Percentiles rank a stretch among this genome's conserved stretches.
Evolutionary conservation across 1,284 basidiomycete genomes (phyloP).

Genomic region (Fomitopsis schrenkii): DNA sequence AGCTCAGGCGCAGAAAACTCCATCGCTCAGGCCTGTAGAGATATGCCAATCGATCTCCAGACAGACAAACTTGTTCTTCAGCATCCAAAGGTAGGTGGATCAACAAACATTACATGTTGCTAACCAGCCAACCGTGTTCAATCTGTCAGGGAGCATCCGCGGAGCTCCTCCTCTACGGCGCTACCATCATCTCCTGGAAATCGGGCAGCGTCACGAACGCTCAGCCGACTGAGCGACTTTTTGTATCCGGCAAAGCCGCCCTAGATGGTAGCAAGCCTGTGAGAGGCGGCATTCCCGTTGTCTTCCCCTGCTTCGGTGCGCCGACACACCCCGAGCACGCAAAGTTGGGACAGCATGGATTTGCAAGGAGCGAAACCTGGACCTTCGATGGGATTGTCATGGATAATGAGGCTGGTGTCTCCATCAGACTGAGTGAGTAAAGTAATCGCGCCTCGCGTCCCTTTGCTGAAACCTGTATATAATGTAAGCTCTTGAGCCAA

Average conservation of each 20-base stretch:
- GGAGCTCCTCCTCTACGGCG: conserved; percentile 76
- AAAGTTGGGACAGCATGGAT: conserved; percentile 81
- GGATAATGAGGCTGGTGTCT: conserved; percentile 70
- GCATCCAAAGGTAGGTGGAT: conserved; percentile 45
- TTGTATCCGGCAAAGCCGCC: conserved; percentile 70
- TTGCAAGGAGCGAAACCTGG: conserved; percentile 76
- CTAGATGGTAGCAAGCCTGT: conserved; percentile 74
- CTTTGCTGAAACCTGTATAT: background rate
- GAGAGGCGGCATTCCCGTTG: conserved; percentile 81
- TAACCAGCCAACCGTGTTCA: background rate
- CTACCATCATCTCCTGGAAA: conserved; percentile 80
- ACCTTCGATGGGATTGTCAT: conserved; percentile 57
- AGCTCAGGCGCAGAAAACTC: background rate
- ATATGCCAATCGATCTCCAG: conserved; percentile 49
- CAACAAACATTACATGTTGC: background rate
- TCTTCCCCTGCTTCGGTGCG: conserved; percentile 84
- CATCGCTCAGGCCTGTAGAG: background rate
- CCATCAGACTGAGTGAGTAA: conserved; percentile 65
- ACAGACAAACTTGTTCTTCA: conserved; percentile 39
- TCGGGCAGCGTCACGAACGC: conserved; percentile 31
- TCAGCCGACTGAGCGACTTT: conserved; percentile 62
- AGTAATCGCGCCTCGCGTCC: background rate
- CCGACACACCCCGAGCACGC: conserved; percentile 70
- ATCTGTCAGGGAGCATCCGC: conserved; percentile 58
- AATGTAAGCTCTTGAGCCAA: conserved; percentile 55